Percentiles rank a stretch among this genome's conserved stretches.
phyloP scores from a whole-genome alignment of 23 red algal genomes.

The Agarophyton chilense region DNA sequence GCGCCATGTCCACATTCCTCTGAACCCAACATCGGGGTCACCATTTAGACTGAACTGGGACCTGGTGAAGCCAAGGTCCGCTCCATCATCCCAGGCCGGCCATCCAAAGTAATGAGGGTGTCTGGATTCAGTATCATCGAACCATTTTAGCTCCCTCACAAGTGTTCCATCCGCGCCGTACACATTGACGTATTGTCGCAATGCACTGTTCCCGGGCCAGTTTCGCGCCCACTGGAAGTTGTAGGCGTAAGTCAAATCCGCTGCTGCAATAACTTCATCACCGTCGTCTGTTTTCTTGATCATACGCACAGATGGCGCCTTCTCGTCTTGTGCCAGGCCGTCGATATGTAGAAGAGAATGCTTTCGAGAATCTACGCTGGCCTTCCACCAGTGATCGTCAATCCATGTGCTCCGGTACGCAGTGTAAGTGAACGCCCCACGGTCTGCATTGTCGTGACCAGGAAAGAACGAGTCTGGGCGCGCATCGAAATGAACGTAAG shows the following conservation, averaged over 20 bases:
- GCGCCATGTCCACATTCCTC: constrained; percentile 69
- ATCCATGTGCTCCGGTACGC: constrained; percentile 59
- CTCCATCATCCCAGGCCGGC: constrained; percentile 46
- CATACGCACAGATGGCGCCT: constrained; percentile 59
- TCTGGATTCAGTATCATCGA: constrained; percentile 10
- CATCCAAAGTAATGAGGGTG: constrained; percentile 55
- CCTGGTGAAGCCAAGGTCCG: constrained; percentile 50
- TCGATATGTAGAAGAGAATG: constrained; percentile 58
- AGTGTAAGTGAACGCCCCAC: constrained; percentile 34
- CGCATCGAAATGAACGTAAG: constrained; percentile 46
- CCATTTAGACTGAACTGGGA: constrained; percentile 32
- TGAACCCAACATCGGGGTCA: constrained; percentile 52
- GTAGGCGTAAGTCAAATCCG: constrained; percentile 65
- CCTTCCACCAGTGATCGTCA: constrained; percentile 51
- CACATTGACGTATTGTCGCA: not conserved
- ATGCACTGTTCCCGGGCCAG: constrained; percentile 29
- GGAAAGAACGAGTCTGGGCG: constrained; percentile 31
- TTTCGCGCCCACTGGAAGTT: constrained; percentile 59
- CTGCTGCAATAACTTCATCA: constrained; percentile 33
- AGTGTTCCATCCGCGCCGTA: constrained; percentile 18
- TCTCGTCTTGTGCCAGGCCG: constrained; percentile 61
- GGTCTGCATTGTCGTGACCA: constrained; percentile 56
- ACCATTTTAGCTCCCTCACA: not conserved
- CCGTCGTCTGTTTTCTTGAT: constrained; percentile 34
- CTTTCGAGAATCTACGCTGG: constrained; percentile 45